Evolutionary conservation across 2,329 filamentous ascomycete genomes (phyloP).

Genomic region (Aspergillus calidoustus): DNA sequence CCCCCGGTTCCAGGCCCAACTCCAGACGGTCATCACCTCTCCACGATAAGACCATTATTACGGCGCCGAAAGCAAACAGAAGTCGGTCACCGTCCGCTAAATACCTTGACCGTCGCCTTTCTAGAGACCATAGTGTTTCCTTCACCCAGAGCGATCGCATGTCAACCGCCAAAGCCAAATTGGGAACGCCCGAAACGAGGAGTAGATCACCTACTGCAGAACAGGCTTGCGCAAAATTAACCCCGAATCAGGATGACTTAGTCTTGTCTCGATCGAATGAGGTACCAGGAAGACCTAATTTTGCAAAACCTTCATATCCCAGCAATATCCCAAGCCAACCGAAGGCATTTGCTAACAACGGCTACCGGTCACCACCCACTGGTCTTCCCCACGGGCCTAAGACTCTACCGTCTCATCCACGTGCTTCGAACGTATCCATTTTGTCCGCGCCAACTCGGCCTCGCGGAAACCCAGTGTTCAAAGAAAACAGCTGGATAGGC

Average conservation of each 20-base stretch:
- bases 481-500: slow-evolving; percentile 40
- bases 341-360: slow-evolving; percentile 30
- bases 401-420: slow-evolving; percentile 41
- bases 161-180: slow-evolving; percentile 14
- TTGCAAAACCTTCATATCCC: slow-evolving; percentile 26
- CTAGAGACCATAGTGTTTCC: slow-evolving; percentile 23
- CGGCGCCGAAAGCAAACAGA: slow-evolving; percentile 41
- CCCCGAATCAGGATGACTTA: slow-evolving; percentile 21
- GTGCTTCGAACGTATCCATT: slow-evolving; percentile 45
- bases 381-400: slow-evolving; percentile 45
- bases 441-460: slow-evolving; percentile 54
- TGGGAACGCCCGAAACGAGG: slow-evolving; percentile 21
- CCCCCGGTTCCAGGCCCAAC: slow-evolving; percentile 59
- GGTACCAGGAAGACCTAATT: slow-evolving; percentile 14
- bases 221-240: slow-evolving; percentile 10
- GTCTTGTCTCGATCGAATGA: slow-evolving; percentile 10
- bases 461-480: slow-evolving; percentile 43
- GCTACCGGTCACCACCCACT: slow-evolving; percentile 38
- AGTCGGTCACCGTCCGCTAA: slow-evolving; percentile 33
- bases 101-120: slow-evolving; percentile 28
- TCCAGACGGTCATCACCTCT: slow-evolving; percentile 67
- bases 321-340: slow-evolving; percentile 38
- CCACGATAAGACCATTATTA: slow-evolving; percentile 54
- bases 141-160: slow-evolving; percentile 19
- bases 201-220: slow-evolving; percentile 26